Base-by-base conservation (phyloP, 257 asterid species). In the Pogostemon cablin region DNA sequence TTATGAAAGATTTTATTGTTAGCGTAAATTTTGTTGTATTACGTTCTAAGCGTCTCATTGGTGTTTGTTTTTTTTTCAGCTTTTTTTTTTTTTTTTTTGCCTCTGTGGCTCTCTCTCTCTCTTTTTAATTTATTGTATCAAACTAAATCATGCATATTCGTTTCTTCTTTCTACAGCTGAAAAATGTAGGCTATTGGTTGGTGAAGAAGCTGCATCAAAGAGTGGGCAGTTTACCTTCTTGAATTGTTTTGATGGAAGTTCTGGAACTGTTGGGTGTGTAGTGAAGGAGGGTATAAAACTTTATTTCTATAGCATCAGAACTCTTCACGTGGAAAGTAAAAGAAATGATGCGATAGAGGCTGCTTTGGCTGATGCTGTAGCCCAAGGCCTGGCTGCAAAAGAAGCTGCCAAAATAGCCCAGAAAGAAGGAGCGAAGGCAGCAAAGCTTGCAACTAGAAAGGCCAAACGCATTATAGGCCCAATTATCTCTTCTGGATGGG, bases 401-500 rank as follows among this genome's bases (percentile, higher is more conserved):
- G 98, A 84, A 5, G 96, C 99, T 1, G 89, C 95, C 68, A 85
- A 78, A 80, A 68, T 77, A 50, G 96, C 95, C 49, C 91, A 87
- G 75, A 84, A 80, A 75, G 96, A 89, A 81, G 99, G 98, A 49
- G 91, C 91, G 61, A 89, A 85, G 81, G 99, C 99, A 44, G 96
- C 96, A 58, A 91, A 89, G 81, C 75, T 89, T n/a, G 99, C 99
- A 5, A 87, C 83, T 4, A 80, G 81, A 59, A 73, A 91, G 76
- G 89, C 84, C 71, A 87, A 91, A 72, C 98, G 93, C 44, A 86
- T 93, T 56, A 52, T 93, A n/a, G 99, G 99, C 58, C 99, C 99
- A 40, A 83, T 93, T 56, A 82, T 93, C 74, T 88, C 98, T 75
- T 86, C 95, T 5, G 99, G 99, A 12, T 93, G 99, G 99, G 99